Evolutionary conservation across 2,329 filamentous ascomycete genomes (phyloP).

Genomic region (Sporothrix globosa): DNA sequence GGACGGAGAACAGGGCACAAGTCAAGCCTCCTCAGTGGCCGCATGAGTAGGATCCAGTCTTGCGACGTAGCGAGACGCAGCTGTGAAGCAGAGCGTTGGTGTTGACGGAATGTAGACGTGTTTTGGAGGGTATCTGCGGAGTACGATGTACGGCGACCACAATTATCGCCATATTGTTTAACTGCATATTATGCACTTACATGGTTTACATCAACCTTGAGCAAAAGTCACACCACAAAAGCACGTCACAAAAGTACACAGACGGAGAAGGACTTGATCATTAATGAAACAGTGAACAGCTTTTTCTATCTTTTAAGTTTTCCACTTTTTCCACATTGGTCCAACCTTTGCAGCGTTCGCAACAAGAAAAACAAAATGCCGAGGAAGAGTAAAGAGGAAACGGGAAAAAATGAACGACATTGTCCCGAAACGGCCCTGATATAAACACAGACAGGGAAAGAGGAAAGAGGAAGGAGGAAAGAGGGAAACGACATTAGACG

Average conservation of each 20-base stretch:
- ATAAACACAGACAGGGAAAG: neutral
- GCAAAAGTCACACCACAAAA: neutral
- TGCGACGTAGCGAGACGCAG: neutral
- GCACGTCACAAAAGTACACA: neutral
- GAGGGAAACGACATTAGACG: too few relatives aligned
- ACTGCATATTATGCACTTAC: constrained; percentile 15
- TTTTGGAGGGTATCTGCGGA: neutral
- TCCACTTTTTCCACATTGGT: constrained; percentile 1
- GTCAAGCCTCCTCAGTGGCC: neutral
- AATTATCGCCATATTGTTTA: constrained; percentile 1
- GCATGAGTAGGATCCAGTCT: neutral
- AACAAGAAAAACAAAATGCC: neutral
- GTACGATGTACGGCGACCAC: too few relatives aligned
- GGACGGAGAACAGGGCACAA: neutral
- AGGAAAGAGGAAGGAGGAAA: neutral
- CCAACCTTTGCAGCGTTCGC: constrained; percentile 16
- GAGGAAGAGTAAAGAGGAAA: neutral
- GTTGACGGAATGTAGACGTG: neutral
- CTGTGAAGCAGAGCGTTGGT: neutral
- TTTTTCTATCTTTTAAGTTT: constrained; percentile 21
- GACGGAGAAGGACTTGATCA: neutral
- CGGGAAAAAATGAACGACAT: too few relatives aligned
- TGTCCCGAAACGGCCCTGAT: constrained; percentile 12
- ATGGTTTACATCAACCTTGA: neutral
- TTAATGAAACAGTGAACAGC: neutral